Conservation (phyloP, 306 rosid genomes). For the Corylus heterophylla region DNA sequence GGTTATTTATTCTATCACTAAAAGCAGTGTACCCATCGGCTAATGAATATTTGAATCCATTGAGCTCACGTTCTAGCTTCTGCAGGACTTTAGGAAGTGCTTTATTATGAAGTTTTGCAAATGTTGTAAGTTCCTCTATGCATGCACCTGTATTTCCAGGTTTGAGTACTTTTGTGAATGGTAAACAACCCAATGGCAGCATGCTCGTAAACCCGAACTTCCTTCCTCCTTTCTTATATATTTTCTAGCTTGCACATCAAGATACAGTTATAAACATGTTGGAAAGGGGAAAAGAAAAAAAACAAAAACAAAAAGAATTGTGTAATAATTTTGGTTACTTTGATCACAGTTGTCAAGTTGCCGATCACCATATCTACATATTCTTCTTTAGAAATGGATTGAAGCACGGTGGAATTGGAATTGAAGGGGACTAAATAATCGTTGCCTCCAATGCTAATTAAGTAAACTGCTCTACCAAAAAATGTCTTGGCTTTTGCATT, state of each 20-base stretch:
- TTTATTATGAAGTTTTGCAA: conserved; percentile 33
- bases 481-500: conserved; percentile 26
- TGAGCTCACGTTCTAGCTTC: conserved; percentile 31
- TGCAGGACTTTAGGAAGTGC: conserved; percentile 33
- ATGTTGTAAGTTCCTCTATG: conserved; percentile 22
- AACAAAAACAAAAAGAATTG: no score
- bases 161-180: conserved; percentile 5
- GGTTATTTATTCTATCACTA: conserved; percentile 27
- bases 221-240: conserved; percentile 50
- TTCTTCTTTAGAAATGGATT: conserved; percentile 10
- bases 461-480: conserved; percentile 38
- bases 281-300: not conserved
- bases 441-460: conserved; percentile 31
- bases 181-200: conserved; percentile 41
- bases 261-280: no score
- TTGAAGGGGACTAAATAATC: conserved; percentile 33
- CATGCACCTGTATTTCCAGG: conserved; percentile 33
- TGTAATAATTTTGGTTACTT: conserved; percentile 21
- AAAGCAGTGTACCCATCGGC: conserved; percentile 10
- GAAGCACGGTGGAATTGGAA: not conserved
- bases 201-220: conserved; percentile 43
- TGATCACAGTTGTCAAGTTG: conserved; percentile 26
- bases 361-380: conserved; percentile 33
- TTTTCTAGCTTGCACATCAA: conserved; percentile 25
- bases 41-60: conserved; percentile 54